Percentiles rank a stretch among this genome's conserved stretches.
Conservation (phyloP, 2,329 filamentous ascomycete species). For the Fusarium falciforme region DNA sequence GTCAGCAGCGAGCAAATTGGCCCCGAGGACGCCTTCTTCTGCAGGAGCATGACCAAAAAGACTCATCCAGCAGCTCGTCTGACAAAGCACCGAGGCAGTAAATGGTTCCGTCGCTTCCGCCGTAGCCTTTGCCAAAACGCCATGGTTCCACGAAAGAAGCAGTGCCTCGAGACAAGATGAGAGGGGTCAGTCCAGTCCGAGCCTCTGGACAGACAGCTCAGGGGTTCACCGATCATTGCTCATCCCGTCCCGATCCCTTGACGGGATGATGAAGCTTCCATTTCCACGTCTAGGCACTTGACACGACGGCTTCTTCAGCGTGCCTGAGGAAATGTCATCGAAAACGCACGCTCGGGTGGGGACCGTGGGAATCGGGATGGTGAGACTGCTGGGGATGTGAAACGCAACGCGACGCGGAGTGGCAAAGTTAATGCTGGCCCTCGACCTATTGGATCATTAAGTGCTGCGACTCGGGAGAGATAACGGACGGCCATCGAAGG, state of each 20-base stretch:
- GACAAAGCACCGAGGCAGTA: slow-evolving; percentile 25
- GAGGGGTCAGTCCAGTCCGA: neutral
- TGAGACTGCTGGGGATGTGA: slow-evolving; percentile 11
- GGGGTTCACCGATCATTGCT: neutral
- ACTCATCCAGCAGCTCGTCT: slow-evolving; percentile 22
- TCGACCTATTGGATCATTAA: neutral
- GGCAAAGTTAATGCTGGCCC: neutral
- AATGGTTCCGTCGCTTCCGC: slow-evolving; percentile 26
- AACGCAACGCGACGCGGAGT: slow-evolving; percentile 14
- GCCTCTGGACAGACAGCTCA: neutral
- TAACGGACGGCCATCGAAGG: slow-evolving; percentile 31
- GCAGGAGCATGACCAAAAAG: neutral
- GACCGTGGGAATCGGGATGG: neutral
- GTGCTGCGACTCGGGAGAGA: slow-evolving; percentile 4
- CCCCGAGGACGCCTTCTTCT: neutral
- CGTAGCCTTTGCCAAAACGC: slow-evolving; percentile 6
- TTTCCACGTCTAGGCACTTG: neutral
- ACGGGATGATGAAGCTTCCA: slow-evolving; percentile 15
- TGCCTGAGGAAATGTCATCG: slow-evolving; percentile 4
- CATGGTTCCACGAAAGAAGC: slow-evolving; percentile 9
- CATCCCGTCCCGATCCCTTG: slow-evolving; percentile 16
- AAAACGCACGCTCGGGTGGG: neutral
- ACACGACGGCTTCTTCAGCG: slow-evolving; percentile 1
- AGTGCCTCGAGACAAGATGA: slow-evolving; percentile 13
- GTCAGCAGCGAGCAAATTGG: slow-evolving; percentile 22